Evolutionary conservation across 2,329 filamentous ascomycete species (phyloP), one percentile per base, ranked within the genome.

Genomic region (Neonectria sp.): DNA sequence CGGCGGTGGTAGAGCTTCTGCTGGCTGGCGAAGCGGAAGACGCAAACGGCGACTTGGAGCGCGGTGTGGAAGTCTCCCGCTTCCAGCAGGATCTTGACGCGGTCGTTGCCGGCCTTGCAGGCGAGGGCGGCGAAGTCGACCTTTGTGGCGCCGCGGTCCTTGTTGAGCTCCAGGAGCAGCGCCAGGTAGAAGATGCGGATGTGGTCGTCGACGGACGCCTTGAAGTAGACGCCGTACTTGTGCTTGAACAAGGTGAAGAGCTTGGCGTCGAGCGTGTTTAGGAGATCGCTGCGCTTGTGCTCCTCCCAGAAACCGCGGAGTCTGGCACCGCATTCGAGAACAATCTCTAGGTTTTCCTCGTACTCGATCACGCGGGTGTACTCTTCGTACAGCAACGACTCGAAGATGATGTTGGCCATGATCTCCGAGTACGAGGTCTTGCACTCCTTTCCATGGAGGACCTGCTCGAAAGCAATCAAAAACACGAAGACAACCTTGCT

Each of bases 401-500:
- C 74, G 12, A 70, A 71, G 65, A 75, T 73, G 5, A 74, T 70
- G 4, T 71, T 68, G 37, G 72, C 65, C 73, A 75, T 80, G 55
- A 85, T 76, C 72, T 84, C 81, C 0, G 84, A 82, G 77, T 83
- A 84, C 3, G 79, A 81, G 25, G 79, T 62, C 3, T 73, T 67
- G 45, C 71, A 73, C 11, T 77, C 68, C 17, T 81, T 77, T 13
- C 77, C 74, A 24, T 77, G 75, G 3, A 85, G 75, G 5, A 78
- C 77, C 45, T 83, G 81, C 69, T 86, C 82, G 37, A 86, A 82
- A 1, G 79, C 78, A 4, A 83, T 82, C 1, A 86, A 73, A 73
- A 86, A 86, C 12, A 86, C 78, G 27, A 86, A 82, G 4, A 81
- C 78, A 0, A 78, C 74, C 63, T 79, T 81, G 57, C 75, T 78